Evolutionary conservation across 495 filamentous ascomycete species (phyloP), one percentile per base, ranked within the genome.

Genomic region (Aspergillus haitiensis): DNA sequence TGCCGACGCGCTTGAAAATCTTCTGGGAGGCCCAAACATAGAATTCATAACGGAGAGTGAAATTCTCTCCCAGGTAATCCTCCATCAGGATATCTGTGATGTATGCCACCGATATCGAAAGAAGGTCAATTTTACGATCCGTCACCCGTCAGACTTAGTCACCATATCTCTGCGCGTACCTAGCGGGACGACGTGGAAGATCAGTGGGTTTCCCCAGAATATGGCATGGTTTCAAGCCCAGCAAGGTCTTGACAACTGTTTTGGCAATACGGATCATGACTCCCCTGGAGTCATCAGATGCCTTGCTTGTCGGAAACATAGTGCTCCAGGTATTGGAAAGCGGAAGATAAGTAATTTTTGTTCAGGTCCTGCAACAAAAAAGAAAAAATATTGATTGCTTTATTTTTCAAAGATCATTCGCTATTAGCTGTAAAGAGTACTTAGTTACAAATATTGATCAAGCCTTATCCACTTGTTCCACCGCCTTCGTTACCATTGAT

Each of bases 141-240:
- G 60, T 33, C 50, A 65, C 40, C 59, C 60, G 13, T 52, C 39
- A 12, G 63, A 65, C 31, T 21, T 49, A 16, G 39, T 68, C 13
- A 65, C 40, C 7, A 63, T 68, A 35, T 65, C 51, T n/a, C 16
- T 68, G 7, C 46, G 51, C 12, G 36, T 52, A 27, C 35, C 16
- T n/a, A n/a, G n/a, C 6, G 47, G 47, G 16, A 49, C 27, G 9
- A 33, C 21, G 21, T 44, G 63, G 33, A 65, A 55, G 36, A 63
- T 68, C 42, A 68, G 65, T 40, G 63, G 65, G n/a, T 68, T 68
- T 52, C 63, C 65, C 5, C 60, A 65, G 53, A 63, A 18, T n/a
- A 57, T 65, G 59, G n/a, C 36, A 27, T 68, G 63, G 63, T 68
- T 68, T 34, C 39, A 56, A 18, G 18, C 11, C 18, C 59, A 68